Evolutionary conservation across 495 filamentous ascomycete species (phyloP).

Genomic region (Chaetomidium leptoderma): DNA sequence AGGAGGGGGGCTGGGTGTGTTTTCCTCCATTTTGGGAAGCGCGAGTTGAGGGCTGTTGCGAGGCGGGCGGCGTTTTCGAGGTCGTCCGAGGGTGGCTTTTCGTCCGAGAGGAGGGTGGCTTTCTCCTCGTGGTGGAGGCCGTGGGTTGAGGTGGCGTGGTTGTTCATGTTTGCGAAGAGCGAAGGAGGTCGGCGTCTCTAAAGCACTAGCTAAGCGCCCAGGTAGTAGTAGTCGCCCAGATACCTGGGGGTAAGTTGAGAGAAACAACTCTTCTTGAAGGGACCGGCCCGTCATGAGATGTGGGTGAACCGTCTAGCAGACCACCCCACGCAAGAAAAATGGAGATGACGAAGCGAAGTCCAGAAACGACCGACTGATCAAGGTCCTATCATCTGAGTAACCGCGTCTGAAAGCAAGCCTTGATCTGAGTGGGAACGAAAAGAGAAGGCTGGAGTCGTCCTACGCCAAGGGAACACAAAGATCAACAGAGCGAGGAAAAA

Average conservation of each 20-base stretch:
- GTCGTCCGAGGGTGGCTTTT: conserved; percentile 30
- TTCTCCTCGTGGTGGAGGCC: conserved; percentile 34
- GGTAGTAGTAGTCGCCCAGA: background rate
- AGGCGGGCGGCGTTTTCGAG: conserved; percentile 30
- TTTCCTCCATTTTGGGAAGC: conserved; percentile 21
- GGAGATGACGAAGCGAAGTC: background rate
- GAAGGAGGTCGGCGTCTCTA: too few relatives aligned
- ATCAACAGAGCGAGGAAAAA: too few relatives aligned
- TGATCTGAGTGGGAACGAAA: too few relatives aligned
- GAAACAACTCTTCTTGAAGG: background rate
- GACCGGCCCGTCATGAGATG: background rate
- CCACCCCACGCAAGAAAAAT: background rate
- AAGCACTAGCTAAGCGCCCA: too few relatives aligned
- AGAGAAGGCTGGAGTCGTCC: too few relatives aligned
- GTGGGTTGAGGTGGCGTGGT: conserved; percentile 22
- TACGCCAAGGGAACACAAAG: too few relatives aligned
- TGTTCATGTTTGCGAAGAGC: conserved; percentile 29
- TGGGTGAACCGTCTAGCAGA: background rate
- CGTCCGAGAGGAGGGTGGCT: conserved; percentile 29
- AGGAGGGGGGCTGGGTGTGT: background rate
- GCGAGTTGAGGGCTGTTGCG: conserved; percentile 26
- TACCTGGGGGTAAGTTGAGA: background rate
- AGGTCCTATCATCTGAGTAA: background rate
- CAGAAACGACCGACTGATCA: background rate
- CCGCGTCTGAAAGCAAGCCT: too few relatives aligned